A percentile compares a stretch with the other conserved stretches of the same genome.
Evolutionary conservation across 306 rosid genomes (phyloP).

Genomic region (Ormosia emarginata): DNA sequence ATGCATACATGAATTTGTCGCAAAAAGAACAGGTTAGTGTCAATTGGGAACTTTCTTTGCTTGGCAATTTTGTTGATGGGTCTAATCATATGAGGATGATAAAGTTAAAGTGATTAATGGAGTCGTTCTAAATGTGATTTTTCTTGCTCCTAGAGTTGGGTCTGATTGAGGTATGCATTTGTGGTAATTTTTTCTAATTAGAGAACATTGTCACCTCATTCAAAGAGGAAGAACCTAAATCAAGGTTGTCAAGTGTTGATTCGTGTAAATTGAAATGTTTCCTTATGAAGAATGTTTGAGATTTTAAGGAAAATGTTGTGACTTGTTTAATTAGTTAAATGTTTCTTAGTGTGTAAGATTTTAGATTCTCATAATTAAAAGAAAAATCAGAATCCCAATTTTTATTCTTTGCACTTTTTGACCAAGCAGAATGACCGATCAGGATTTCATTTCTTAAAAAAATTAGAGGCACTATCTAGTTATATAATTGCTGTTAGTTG

Average conservation of each 20-base stretch:
- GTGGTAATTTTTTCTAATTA: background rate
- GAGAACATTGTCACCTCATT: background rate
- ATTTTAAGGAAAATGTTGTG: background rate
- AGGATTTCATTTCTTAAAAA: background rate
- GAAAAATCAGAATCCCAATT: background rate
- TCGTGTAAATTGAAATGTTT: background rate
- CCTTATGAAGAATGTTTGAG: conserved; percentile 19
- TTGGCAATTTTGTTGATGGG: conserved; percentile 26
- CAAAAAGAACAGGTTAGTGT: conserved; percentile 3
- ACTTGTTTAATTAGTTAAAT: background rate
- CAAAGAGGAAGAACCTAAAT: background rate
- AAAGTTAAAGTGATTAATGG: conserved; percentile 12
- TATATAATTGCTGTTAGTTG: background rate
- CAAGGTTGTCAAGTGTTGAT: background rate
- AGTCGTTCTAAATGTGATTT: conserved; percentile 22
- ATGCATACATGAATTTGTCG: conserved; percentile 1
- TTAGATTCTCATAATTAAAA: background rate
- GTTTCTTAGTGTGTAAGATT: conserved; percentile 20
- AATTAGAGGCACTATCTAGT: background rate
- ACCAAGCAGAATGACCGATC: background rate
- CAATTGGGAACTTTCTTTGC: conserved; percentile 11
- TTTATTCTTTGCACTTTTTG: background rate
- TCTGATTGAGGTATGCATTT: background rate
- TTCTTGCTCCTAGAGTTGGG: background rate
- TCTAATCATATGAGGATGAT: conserved; percentile 17